Evolutionary conservation across 306 rosid species (phyloP).

Genomic region (Parietaria judaica): DNA sequence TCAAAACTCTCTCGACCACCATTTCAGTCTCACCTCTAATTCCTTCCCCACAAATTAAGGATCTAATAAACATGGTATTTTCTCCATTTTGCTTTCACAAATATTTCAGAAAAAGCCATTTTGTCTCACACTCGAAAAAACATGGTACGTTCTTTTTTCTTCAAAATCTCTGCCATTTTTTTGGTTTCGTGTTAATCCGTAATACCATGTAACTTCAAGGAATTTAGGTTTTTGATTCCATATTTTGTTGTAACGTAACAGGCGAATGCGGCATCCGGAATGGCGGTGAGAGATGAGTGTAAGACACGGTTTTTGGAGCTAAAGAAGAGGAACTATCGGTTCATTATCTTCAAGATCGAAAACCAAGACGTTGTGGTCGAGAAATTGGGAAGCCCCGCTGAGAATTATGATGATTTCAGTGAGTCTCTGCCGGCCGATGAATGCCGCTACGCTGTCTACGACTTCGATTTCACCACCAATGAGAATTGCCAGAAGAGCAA

Average conservation of each 20-base stretch:
- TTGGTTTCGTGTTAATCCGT: too few relatives aligned
- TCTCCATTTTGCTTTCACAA: constrained; percentile 31
- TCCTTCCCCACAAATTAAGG: constrained; percentile 43
- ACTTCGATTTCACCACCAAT: constrained; percentile 50
- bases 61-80: constrained; percentile 28
- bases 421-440: constrained; percentile 49
- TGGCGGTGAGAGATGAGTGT: constrained; percentile 60
- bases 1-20: too few relatives aligned
- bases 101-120: constrained; percentile 11
- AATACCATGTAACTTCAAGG: too few relatives aligned
- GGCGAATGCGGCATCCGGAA: constrained; percentile 55
- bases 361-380: constrained; percentile 56
- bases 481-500: constrained; percentile 75
- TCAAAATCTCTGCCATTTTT: constrained; percentile 3
- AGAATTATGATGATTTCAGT: constrained; percentile 41
- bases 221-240: too few relatives aligned
- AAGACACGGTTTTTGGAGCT: constrained; percentile 54
- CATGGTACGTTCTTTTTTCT: constrained; percentile 49
- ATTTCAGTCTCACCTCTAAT: constrained; percentile 33
- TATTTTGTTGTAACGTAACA: constrained; percentile 1
- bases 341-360: constrained; percentile 58
- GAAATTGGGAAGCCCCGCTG: constrained; percentile 34
- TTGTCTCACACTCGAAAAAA: constrained; percentile 22
- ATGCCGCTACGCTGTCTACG: constrained; percentile 65
- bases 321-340: constrained; percentile 53